A percentile compares a stretch with the other conserved stretches of the same genome.
Evolutionary conservation across 176 grass and related monocot genomes (phyloP).

Genomic region (Carex pumila): DNA sequence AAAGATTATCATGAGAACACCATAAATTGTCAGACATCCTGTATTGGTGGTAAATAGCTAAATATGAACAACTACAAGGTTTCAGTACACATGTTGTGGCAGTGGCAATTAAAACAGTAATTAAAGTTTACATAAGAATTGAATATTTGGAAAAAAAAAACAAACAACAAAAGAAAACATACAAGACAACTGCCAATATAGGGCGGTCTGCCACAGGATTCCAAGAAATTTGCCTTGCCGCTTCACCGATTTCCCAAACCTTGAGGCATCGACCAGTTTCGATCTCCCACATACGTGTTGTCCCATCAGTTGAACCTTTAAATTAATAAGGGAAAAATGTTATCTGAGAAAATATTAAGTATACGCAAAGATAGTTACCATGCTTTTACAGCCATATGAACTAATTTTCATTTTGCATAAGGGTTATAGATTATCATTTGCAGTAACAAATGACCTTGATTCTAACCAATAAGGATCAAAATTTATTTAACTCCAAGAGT

Average conservation of each 20-base stretch:
- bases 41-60: neutral
- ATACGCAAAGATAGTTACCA: neutral
- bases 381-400: neutral
- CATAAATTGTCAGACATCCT: neutral
- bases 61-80: neutral
- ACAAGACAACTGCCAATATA: conserved; percentile 77
- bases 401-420: neutral
- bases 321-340: neutral
- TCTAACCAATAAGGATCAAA: neutral
- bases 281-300: conserved; percentile 87
- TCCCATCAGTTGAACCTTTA: conserved; percentile 87
- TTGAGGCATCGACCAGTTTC: conserved; percentile 82
- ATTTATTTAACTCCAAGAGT: neutral
- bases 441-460: neutral
- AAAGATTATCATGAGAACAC: neutral
- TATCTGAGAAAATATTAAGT: neutral
- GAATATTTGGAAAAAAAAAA: neutral
- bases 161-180: conserved; percentile 9
- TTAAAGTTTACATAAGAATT: conserved; percentile 16
- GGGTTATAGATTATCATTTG: neutral
- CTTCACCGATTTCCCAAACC: conserved; percentile 67
- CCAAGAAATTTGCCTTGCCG: conserved; percentile 64
- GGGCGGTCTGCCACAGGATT: conserved; percentile 77
- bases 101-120: conserved; percentile 18
- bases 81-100: conserved; percentile 18